Evolutionary conservation across 169 alveolate species (phyloP), one percentile per base, ranked within the genome.

Genomic region (Eimeria tenella): DNA sequence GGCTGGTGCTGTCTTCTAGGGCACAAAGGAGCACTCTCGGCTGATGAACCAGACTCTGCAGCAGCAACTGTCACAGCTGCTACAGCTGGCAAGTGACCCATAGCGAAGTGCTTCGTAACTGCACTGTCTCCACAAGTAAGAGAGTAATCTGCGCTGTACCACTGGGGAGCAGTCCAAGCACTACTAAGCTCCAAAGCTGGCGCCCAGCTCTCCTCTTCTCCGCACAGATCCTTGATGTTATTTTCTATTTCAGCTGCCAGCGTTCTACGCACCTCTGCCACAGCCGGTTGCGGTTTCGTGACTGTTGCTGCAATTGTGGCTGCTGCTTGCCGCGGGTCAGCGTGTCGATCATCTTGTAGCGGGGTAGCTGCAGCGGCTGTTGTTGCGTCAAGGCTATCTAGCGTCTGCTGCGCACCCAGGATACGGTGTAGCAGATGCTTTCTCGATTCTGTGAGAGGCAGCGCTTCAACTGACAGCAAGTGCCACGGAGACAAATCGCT

Each of bases 351-450:
- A 42, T 15, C 65, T 7, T 7, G 87, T 42, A 49, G 65, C 65
- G 87, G 25, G 17, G 87, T 19, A 49, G 87, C 65, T 49, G 87
- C 87, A 50, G 87, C 62, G 17, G 87, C 50, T 5, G 90, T 10
- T 21, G 90, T 31, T 13, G 90, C 71, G 23, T 56, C 90, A 9
- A 82, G 90, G 19, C 74, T 82, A 11, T 58, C 86, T 31, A 75
- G 63, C 13, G 86, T 65, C 9, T 56, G 71, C 90, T 82, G 60
- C 56, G 74, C 71, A 56, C 7, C 53, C 21, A 82, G 74, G 9
- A 56, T 23, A 4, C 71, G 90, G 11, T 21, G 90, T 74, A 82
- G 90, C 90, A 82, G 75, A 19, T 55, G 90, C 90, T 19, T 71
- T 17, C 55, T 82, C 65, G 31, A 6, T 7, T 9, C 65, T 3